Evolutionary conservation across 768 basidiomycete genomes (phyloP).

Genomic region (Podaxis mareebaensis): DNA sequence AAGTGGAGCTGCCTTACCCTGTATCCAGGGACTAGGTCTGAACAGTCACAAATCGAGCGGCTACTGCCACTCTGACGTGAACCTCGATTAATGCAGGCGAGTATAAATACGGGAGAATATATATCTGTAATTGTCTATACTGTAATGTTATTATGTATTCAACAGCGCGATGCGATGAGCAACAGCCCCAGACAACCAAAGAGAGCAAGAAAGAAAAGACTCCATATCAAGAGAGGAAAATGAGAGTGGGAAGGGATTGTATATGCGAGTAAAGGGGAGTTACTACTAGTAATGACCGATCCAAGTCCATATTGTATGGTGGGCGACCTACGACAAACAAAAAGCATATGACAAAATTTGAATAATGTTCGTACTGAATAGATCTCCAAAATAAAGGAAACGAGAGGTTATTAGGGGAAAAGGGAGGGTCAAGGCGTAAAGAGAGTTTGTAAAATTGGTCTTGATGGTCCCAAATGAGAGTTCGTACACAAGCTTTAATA

Average conservation of each 20-base stretch:
- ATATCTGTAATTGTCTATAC: not conserved
- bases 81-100: too few species aligned
- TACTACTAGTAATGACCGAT: slow-evolving; percentile 7
- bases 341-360: not conserved
- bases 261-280: not conserved
- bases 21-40: not conserved
- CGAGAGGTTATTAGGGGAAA: slow-evolving; percentile 1
- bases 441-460: not conserved
- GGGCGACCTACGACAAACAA: slow-evolving; percentile 6
- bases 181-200: not conserved
- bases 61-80: not conserved
- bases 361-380: slow-evolving; percentile 11
- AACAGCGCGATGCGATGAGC: not conserved
- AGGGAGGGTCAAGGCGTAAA: slow-evolving; percentile 8
- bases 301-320: slow-evolving; percentile 8
- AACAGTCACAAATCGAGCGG: not conserved
- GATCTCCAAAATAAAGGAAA: slow-evolving; percentile 6
- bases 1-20: not conserved
- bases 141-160: not conserved
- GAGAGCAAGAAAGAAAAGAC: not conserved
- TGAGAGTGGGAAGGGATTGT: not conserved
- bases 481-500: not conserved
- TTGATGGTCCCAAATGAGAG: slow-evolving; percentile 9
- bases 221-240: not conserved
- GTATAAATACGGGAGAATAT: not conserved